Conservation (phyloP, 352 stramenopile genomes). For the Phytophthora meadii region DNA sequence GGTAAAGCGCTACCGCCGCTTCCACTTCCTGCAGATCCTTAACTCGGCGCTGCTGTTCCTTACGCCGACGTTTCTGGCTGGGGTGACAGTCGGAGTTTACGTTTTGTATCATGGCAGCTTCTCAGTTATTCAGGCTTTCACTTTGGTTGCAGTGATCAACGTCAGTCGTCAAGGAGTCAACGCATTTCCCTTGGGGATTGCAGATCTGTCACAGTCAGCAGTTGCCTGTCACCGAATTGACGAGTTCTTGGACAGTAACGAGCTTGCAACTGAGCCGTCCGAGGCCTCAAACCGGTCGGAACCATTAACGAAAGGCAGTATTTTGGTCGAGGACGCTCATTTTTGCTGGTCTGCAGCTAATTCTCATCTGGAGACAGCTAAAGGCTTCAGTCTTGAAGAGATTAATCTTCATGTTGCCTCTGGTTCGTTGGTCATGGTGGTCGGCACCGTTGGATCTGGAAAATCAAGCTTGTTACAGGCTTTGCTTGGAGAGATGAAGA, state of each 20-base stretch:
- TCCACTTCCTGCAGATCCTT: slow-evolving; percentile 58
- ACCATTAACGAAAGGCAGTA: slow-evolving; percentile 5
- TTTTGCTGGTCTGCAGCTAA: slow-evolving; percentile 18
- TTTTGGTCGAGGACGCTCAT: slow-evolving; percentile 14
- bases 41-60: slow-evolving; percentile 69
- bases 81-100: slow-evolving; percentile 51
- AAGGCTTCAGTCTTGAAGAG: slow-evolving; percentile 12
- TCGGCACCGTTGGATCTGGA: slow-evolving; percentile 60
- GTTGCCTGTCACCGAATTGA: slow-evolving; percentile 39
- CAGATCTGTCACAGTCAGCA: slow-evolving; percentile 35
- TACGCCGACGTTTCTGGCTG: slow-evolving; percentile 50
- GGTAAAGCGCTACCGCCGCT: slow-evolving; percentile 44
- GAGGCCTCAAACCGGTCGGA: not conserved
- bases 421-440: slow-evolving; percentile 62
- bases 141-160: slow-evolving; percentile 46
- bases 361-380: not conserved
- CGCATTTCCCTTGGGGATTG: slow-evolving; percentile 38
- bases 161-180: slow-evolving; percentile 34
- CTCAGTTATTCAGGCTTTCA: slow-evolving; percentile 57
- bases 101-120: slow-evolving; percentile 44
- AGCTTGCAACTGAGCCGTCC: slow-evolving; percentile 13
- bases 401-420: slow-evolving; percentile 48
- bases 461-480: slow-evolving; percentile 64
- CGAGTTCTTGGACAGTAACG: slow-evolving; percentile 35
- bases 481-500: slow-evolving; percentile 54